Conservation (phyloP, 1,139 yeast genomes). For the Saccharomyces hybrid region DNA sequence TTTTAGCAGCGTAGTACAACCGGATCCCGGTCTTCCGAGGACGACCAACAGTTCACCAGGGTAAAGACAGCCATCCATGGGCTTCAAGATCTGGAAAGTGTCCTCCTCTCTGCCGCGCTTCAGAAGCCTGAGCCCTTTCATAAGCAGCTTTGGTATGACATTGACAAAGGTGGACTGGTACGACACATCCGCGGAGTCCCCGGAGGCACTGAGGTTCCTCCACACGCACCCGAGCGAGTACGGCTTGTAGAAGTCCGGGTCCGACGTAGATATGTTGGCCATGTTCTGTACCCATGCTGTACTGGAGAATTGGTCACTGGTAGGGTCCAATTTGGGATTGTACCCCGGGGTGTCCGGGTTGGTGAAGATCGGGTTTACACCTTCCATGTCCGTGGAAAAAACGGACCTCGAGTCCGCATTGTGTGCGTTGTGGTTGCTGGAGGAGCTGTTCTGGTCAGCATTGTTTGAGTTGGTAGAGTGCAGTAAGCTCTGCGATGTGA, state of each 20-base stretch:
- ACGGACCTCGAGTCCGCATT: conserved; percentile 2
- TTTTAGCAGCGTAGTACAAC: conserved; percentile 72
- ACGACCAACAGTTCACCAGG: conserved; percentile 76
- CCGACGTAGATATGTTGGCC: conserved; percentile 46
- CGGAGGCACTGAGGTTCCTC: conserved; percentile 61
- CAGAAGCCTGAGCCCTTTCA: conserved; percentile 21
- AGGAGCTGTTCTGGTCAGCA: too few species aligned
- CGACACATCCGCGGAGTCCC: conserved; percentile 70
- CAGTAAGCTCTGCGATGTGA: conserved; percentile 2
- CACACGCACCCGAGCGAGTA: conserved; percentile 62
- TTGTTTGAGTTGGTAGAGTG: neutral
- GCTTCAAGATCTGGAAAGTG: conserved; percentile 49
- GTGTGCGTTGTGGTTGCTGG: neutral
- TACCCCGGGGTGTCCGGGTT: conserved; percentile 21
- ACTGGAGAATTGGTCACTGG: conserved; percentile 49
- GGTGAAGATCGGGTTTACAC: conserved; percentile 20
- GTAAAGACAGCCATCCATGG: conserved; percentile 58
- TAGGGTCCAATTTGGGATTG: conserved; percentile 47
- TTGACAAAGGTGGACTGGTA: conserved; percentile 69
- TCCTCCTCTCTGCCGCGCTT: conserved; percentile 23
- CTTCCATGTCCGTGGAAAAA: conserved; percentile 6
- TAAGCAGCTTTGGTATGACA: conserved; percentile 31
- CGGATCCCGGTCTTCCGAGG: conserved; percentile 78
- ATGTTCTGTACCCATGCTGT: conserved; percentile 69
- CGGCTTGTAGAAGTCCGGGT: conserved; percentile 59